Percentiles rank a stretch among this genome's conserved stretches.
Evolutionary conservation across 192 early-diverging fungal species (phyloP).

Genomic region (Mortierella antarctica): DNA sequence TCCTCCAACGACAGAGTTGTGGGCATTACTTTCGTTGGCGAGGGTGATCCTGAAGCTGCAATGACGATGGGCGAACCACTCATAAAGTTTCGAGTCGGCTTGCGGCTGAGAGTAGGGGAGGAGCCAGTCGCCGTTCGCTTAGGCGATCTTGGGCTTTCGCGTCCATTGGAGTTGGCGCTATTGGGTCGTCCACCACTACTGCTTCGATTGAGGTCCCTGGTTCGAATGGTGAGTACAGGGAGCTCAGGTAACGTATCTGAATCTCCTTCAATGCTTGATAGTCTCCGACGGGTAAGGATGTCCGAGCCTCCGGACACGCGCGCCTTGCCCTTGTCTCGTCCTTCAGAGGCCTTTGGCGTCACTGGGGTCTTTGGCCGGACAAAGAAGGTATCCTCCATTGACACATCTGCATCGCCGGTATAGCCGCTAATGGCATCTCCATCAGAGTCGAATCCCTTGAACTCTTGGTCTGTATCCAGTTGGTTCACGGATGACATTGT

Average conservation of each 20-base stretch:
- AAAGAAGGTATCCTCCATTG: conserved; percentile 45
- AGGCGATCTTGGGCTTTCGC: conserved; percentile 8
- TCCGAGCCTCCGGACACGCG: conserved; percentile 19
- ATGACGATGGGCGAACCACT: neutral
- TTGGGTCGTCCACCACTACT: conserved; percentile 2
- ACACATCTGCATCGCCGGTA: conserved; percentile 47
- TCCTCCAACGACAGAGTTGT: conserved; percentile 13
- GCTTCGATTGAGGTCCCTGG: conserved; percentile 19
- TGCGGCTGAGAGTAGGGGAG: conserved; percentile 2
- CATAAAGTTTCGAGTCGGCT: neutral
- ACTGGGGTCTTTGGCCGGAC: conserved; percentile 28
- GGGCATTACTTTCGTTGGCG: neutral
- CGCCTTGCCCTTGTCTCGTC: conserved; percentile 6
- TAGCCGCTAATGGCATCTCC: conserved; percentile 50
- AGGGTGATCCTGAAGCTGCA: neutral
- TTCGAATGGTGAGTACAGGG: conserved; percentile 15
- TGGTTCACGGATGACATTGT: conserved; percentile 26
- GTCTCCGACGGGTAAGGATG: neutral
- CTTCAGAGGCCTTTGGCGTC: neutral
- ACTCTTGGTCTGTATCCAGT: conserved; percentile 41
- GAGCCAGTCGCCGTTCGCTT: neutral
- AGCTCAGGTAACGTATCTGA: conserved; percentile 25
- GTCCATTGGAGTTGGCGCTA: neutral
- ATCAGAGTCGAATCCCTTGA: conserved; percentile 47
- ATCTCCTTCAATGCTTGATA: conserved; percentile 20